Percentiles rank a stretch among this genome's conserved stretches.
These are phyloP conservation scores for Chamaenerion angustifolium DNA, from an alignment of 345 rosid genomes.

Conservation along the genomic window DNA sequence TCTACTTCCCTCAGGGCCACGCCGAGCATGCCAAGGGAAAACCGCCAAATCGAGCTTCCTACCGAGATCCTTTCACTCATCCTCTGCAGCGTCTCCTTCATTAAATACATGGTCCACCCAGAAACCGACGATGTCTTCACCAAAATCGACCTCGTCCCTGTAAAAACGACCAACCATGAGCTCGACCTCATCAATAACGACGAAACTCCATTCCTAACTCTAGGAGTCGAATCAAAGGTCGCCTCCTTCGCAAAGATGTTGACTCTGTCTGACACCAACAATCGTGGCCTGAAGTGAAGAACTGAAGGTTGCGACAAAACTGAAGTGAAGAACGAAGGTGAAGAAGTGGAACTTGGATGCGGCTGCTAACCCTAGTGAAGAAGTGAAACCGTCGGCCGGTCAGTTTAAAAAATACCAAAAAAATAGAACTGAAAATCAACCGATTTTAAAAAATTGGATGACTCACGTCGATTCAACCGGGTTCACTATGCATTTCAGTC, in stretches of 20 bases:
- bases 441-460: too few species aligned
- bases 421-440: too few species aligned
- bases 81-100: slow-evolving; percentile 45
- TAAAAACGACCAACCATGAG: slow-evolving; percentile 19
- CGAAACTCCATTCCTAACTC: slow-evolving; percentile 16
- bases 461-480: too few species aligned
- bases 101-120: slow-evolving; percentile 76
- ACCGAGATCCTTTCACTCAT: slow-evolving; percentile 36
- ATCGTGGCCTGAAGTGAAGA: too few species aligned
- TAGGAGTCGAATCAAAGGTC: slow-evolving; percentile 43
- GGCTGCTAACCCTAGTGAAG: too few species aligned
- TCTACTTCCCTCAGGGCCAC: slow-evolving; percentile 92
- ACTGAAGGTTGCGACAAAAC: too few species aligned
- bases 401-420: too few species aligned
- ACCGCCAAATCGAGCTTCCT: slow-evolving; percentile 24
- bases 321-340: too few species aligned
- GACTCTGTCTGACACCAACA: slow-evolving; percentile 94
- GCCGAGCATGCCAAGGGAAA: slow-evolving; percentile 73
- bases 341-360: too few species aligned
- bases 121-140: slow-evolving; percentile 86
- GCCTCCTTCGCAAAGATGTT: slow-evolving; percentile 89
- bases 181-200: slow-evolving; percentile 23
- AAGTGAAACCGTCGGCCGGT: too few species aligned
- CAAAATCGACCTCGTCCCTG: slow-evolving; percentile 48
- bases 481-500: too few species aligned